Evolutionary conservation across 1,284 basidiomycete species (phyloP).

Genomic region (Afroboletus lepidellus): DNA sequence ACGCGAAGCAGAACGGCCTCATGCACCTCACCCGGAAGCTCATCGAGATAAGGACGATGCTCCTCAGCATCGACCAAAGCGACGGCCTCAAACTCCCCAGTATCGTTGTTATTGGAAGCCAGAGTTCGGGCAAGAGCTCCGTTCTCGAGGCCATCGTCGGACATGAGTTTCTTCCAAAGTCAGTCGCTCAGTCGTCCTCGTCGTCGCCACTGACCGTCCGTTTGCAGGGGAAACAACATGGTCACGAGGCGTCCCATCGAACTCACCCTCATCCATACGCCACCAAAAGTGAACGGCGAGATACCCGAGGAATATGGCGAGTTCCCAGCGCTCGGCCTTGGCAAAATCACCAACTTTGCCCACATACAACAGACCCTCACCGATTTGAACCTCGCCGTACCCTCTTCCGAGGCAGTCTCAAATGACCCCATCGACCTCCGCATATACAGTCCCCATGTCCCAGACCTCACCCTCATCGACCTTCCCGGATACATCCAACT

Average conservation of each 20-base stretch:
- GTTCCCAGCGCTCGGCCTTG: slow-evolving; percentile 87
- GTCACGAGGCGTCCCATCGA: slow-evolving; percentile 98
- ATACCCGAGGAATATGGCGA: slow-evolving; percentile 87
- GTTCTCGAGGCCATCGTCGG: slow-evolving; percentile 98
- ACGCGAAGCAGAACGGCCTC: slow-evolving; percentile 63
- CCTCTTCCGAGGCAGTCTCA: slow-evolving; percentile 86
- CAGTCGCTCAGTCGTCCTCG: slow-evolving; percentile 29
- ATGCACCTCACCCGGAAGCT: slow-evolving; percentile 94
- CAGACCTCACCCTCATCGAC: slow-evolving; percentile 96
- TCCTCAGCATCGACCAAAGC: slow-evolving; percentile 93
- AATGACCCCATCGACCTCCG: slow-evolving; percentile 95
- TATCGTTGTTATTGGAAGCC: slow-evolving; percentile 97
- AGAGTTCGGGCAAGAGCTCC: slow-evolving; percentile 97
- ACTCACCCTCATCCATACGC: slow-evolving; percentile 93
- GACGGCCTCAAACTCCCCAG: slow-evolving; percentile 92
- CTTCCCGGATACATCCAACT: slow-evolving; percentile 98
- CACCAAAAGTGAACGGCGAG: slow-evolving; percentile 48
- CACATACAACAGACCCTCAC: slow-evolving; percentile 91
- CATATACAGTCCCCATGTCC: slow-evolving; percentile 94
- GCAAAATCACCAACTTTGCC: slow-evolving; percentile 86
- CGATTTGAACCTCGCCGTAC: slow-evolving; percentile 93
- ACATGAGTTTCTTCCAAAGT: slow-evolving; percentile 98
- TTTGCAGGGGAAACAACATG: slow-evolving; percentile 93
- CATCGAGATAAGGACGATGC: slow-evolving; percentile 93
- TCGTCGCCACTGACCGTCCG: slow-evolving; percentile 11